Percentiles rank a stretch among this genome's conserved stretches.
These are phyloP conservation scores for Ephemerocybe angulata DNA, from an alignment of 768 basidiomycete species.

Conservation along the genomic window DNA sequence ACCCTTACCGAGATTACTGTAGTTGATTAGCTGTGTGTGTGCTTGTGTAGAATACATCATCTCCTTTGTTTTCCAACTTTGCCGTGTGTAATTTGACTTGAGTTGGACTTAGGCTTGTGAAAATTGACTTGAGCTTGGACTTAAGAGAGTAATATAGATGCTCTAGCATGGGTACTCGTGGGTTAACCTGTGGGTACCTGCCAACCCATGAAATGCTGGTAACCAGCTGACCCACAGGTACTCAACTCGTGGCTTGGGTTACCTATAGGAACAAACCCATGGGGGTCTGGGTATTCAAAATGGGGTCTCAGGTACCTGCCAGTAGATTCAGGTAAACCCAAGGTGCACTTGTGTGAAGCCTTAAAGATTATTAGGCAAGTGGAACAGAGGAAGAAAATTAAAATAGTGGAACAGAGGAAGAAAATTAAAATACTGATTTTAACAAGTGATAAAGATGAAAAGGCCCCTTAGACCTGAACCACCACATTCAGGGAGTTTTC, in stretches of 20 bases:
- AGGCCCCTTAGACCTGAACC: not conserved
- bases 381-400: no score
- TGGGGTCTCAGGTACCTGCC: conserved; percentile 2
- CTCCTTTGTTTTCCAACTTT: no score
- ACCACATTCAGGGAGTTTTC: not conserved
- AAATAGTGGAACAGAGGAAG: no score
- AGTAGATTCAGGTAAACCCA: conserved; percentile 12
- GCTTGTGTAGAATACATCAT: no score
- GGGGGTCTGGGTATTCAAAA: conserved; percentile 12
- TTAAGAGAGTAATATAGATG: not conserved
- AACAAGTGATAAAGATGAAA: no score
- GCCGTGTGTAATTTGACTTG: not conserved
- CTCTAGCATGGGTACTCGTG: conserved; percentile 4
- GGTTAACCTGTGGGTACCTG: conserved; percentile 4
- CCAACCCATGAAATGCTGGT: not conserved
- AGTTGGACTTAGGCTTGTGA: not conserved
- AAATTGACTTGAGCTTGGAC: not conserved
- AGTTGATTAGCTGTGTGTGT: not conserved
- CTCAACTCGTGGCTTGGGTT: conserved; percentile 11
- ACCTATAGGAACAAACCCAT: conserved; percentile 8
- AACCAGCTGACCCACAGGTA: conserved; percentile 6
- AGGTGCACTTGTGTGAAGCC: conserved; percentile 11
- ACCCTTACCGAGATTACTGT: not conserved
- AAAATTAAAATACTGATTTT: no score
- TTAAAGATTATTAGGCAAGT: no score